phyloP scores from a whole-genome alignment of 2,329 filamentous ascomycete species.

The Pseudocercospora crystallina region DNA sequence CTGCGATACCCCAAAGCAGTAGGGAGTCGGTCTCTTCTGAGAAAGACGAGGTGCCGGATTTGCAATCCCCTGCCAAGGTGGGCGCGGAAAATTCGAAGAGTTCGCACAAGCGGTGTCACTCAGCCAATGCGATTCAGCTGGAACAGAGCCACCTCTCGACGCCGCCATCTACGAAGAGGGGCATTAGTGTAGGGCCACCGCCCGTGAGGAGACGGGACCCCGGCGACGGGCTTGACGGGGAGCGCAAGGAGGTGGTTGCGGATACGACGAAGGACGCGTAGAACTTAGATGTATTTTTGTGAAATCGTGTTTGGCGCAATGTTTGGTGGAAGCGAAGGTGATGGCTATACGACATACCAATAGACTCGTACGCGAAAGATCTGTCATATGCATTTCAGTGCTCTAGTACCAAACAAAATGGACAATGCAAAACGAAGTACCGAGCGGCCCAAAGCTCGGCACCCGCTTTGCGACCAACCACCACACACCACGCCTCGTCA shows the following conservation, averaged over 20 bases:
- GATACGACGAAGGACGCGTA: slow-evolving; percentile 5
- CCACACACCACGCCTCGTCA: neutral
- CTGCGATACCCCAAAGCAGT: neutral
- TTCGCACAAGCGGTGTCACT: slow-evolving; percentile 28
- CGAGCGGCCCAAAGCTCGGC: too few relatives aligned
- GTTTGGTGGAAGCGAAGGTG: neutral
- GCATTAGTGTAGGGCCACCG: slow-evolving; percentile 24
- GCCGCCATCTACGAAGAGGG: slow-evolving; percentile 16
- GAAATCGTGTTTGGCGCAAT: neutral
- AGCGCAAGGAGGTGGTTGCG: slow-evolving; percentile 2
- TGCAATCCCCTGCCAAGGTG: slow-evolving; percentile 8
- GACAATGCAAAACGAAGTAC: too few relatives aligned
- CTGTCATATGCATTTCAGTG: too few relatives aligned
- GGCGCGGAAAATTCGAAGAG: slow-evolving; percentile 4
- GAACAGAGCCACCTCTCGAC: slow-evolving; percentile 22
- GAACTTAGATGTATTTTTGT: slow-evolving; percentile 5
- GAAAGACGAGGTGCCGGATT: slow-evolving; percentile 11
- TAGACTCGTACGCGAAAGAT: too few relatives aligned
- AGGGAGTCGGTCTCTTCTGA: neutral
- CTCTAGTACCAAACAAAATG: too few relatives aligned
- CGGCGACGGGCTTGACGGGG: slow-evolving; percentile 10
- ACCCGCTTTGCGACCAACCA: too few relatives aligned
- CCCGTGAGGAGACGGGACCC: slow-evolving; percentile 5
- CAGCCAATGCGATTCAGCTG: slow-evolving; percentile 28
- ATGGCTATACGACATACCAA: too few relatives aligned